These are phyloP conservation scores for Viola pubescens DNA, from an alignment of 441 rosid species.

Conservation along the genomic window DNA sequence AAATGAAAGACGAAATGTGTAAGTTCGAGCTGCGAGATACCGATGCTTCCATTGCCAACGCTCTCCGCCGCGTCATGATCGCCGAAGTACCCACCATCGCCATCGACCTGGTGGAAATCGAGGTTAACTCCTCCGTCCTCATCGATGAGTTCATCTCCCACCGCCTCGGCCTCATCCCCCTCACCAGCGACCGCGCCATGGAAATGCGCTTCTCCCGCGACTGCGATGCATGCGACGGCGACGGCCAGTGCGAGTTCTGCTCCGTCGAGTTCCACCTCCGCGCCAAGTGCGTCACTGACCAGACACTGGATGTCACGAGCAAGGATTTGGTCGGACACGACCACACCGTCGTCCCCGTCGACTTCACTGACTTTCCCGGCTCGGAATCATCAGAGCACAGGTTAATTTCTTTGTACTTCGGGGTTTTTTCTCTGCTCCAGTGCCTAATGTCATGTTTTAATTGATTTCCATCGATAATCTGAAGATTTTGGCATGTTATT, in stretches of 20 bases:
- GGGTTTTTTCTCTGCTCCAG: neutral
- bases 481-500: neutral
- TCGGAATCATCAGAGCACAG: neutral
- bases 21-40: constrained; percentile 94
- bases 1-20: constrained; percentile 62
- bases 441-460: neutral
- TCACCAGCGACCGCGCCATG: constrained; percentile 84
- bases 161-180: constrained; percentile 84
- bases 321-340: no score
- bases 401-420: neutral
- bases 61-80: constrained; percentile 92
- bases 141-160: constrained; percentile 96
- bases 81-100: constrained; percentile 91
- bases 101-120: constrained; percentile 54
- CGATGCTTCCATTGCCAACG: constrained; percentile 86
- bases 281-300: no score
- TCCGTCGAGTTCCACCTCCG: no score
- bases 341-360: constrained; percentile 41
- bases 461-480: no score
- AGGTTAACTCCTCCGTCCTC: constrained; percentile 54
- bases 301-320: no score
- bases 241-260: constrained; percentile 78
- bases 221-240: constrained; percentile 92
- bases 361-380: constrained; percentile 46
- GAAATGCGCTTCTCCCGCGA: constrained; percentile 90